Base-by-base conservation (phyloP, 768 basidiomycete species). In the Kwoniella newhampshirensis region DNA sequence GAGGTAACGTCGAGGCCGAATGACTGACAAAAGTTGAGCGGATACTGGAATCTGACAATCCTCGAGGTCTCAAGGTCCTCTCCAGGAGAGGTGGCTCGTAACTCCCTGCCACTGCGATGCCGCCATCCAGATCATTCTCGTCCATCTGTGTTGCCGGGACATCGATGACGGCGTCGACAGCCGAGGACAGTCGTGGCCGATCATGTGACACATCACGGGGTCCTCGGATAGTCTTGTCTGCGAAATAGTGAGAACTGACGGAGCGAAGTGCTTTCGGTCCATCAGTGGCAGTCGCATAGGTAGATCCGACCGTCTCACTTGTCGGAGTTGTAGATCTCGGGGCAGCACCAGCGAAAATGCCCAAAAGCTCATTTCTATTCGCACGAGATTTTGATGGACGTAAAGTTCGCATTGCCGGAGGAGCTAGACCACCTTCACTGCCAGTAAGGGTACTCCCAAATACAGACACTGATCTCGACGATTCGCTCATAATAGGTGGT, bases 11-110 rank as follows among this genome's bases (percentile, higher is more conserved):
- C n/a, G n/a, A n/a, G 35, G 53, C 63, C 1, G 60, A 69, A 26
- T 78, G 75, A 28, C 77, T 80, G 58, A 85, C 78, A 77, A 88
- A 94, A 0, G 89, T 89, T 3, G 89, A 87, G 60, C 86, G 88
- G 59, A 97, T 91, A 1, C 90, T 93, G 0, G 91, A 93, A 73
- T 97, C 94, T 1, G 89, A 91, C 47, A 96, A 76, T 1, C 91
- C 91, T 51, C 93, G 83, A 26, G 87, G 82, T 36, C 84, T 83
- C 6, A 85, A 84, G 20, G 85, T 84, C 11, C 73, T 57, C 45
- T 87, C 81, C 23, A 85, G 76, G 15, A 89, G 74, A n/a, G 86
- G 74, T 2, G 78, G 73, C 9, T 71, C 66, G 51, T 42, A 67
- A 51, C 61, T 47, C 43, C 51, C 61, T 40, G 36, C 52, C 37